Percentiles rank a stretch among this genome's conserved stretches.
Evolutionary conservation across 2,329 filamentous ascomycete genomes (phyloP).

Genomic region (Neopestalotiopsis clavispora): DNA sequence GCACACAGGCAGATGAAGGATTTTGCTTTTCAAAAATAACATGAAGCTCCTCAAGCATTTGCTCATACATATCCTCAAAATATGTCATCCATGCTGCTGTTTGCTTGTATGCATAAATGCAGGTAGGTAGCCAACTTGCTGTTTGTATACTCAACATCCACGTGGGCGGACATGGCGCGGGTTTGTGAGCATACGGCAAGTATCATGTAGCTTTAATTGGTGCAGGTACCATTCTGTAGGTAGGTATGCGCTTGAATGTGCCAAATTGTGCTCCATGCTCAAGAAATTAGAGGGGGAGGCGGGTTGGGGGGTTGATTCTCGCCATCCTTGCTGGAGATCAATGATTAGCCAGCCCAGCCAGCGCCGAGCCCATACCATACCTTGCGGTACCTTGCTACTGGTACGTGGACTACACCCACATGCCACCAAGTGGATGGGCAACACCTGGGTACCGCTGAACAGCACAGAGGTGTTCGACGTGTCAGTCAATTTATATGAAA

Average conservation of each 20-base stretch:
- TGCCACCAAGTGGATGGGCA: background rate
- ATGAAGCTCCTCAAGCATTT: background rate
- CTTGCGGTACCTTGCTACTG: background rate
- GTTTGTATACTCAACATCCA: background rate
- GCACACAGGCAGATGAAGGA: background rate
- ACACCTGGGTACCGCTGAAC: constrained; percentile 5
- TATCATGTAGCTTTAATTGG: background rate
- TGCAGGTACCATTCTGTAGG: background rate
- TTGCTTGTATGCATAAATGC: background rate
- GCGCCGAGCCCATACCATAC: too few species aligned
- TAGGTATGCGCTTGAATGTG: constrained; percentile 10
- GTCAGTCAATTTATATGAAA: background rate
- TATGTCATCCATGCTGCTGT: background rate
- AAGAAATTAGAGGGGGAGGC: constrained; percentile 16
- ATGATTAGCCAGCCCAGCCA: background rate
- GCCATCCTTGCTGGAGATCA: constrained; percentile 14
- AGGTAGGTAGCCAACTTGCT: background rate
- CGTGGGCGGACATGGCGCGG: background rate
- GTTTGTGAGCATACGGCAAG: background rate
- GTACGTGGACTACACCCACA: background rate
- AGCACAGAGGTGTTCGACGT: background rate
- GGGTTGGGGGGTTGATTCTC: background rate
- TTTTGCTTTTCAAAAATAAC: background rate
- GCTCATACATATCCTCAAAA: background rate
- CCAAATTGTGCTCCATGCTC: constrained; percentile 12